Evolutionary conservation across 1,284 basidiomycete genomes (phyloP), one percentile per base, ranked within the genome.

Genomic region (Leccinum laetum): DNA sequence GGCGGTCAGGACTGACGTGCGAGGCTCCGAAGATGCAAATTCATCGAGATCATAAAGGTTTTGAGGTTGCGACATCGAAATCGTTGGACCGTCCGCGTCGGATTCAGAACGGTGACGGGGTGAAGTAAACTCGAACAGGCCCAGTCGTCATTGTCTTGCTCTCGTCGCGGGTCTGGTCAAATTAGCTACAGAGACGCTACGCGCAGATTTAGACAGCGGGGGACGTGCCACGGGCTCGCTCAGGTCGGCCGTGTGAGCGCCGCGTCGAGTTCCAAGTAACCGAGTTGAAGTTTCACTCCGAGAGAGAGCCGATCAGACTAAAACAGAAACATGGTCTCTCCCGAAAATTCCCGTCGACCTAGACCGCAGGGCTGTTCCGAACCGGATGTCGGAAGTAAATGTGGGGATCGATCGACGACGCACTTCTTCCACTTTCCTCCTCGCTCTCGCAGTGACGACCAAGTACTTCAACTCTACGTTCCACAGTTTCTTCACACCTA

Each of bases 1-100:
- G 11, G 46, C 8, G 46, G 46, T 49, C 13, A 3, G 18, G 46
- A 49, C 10, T 1, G 5, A 18, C n/a, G n/a, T 10, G 5, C 18
- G 3, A 2, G 84, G 0, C 71, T 61, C 60, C 14, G 78, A 64
- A 16, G 73, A 65, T 61, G 70, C 41, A 32, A 85, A 81, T 7
- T 82, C 82, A 57, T 86, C 84, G 2, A 86, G 63, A 61, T 85
- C 85, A 80, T 82, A 84, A 13, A 84, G 65, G 1, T 72, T 65
- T 69, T 37, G 44, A 18, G 56, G 29, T 7, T 70, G 67, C 8
- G 61, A 62, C 49, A 55, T 41, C 1, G 65, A 26, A 6, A n/a
- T 21, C 69, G 39, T 44, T 14, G 56, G 18, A 35, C 26, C 5
- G 26, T 26, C 26, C 26, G 26, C 26, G 26, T 26, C 26, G 26